Base-by-base conservation (phyloP, 257 asterid species). In the Jacaranda mimosifolia region DNA sequence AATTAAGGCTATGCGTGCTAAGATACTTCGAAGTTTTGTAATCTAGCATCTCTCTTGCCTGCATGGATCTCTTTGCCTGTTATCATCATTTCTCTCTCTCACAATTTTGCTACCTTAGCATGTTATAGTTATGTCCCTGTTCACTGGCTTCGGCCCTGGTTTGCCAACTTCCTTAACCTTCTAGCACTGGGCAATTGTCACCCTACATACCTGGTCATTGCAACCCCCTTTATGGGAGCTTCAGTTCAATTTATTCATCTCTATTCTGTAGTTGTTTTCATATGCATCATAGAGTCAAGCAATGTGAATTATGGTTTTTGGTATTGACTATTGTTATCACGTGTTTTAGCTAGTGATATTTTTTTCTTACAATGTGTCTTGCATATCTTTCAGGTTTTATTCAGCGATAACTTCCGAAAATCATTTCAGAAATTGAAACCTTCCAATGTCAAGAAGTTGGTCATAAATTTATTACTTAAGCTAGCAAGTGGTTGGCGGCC, bases 401-500 rank as follows among this genome's bases (percentile, higher is more conserved):
- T 92, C 75, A 87, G 94, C 26, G 92, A 85, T 35, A 77, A 81
- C 60, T 92, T 92, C 71, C 75, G 83, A 60, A 89, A 70, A 48
- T 90, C 97, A 8, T 92, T 89, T 80, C 82, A 48, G 26, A 81
- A 66, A 49, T 32, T 87, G 82, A 70, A 11, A 62, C 73, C 84
- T 8, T 73, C 85, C 19, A 59, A 57, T 14, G 57, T 76, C 39
- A 92, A 74, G 83, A 90, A 87, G 78, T 69, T 82, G 77, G 90
- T 78, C 59, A 35, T 90, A 12, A 74, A 56, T 43, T 51, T 82
- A 46, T 70, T 90, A 59, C 75, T 87, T 51, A 89, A 83, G 82
- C 85, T 90, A 74, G 88, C 93, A 62, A 68, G 84, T 17, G 97
- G 97, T 48, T 90, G 97, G 97, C 85, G 93, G 67, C 96, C 97